phyloP scores from a whole-genome alignment of 768 basidiomycete genomes.

The Glaciozyma martinii region DNA sequence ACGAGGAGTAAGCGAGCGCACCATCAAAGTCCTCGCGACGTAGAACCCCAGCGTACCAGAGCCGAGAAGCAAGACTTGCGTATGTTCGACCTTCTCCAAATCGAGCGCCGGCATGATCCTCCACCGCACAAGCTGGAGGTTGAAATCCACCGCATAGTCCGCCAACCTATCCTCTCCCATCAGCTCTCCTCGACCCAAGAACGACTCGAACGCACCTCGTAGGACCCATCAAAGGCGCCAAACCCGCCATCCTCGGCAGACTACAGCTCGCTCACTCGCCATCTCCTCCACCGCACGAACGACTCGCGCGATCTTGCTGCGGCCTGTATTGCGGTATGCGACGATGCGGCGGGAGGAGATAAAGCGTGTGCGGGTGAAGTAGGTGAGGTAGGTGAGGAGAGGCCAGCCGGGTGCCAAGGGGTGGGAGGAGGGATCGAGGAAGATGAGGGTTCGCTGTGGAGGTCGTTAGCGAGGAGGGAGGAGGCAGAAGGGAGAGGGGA shows the following conservation, averaged over 20 bases:
- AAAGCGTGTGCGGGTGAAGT: constrained; percentile 48
- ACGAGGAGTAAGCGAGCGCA: constrained; percentile 37
- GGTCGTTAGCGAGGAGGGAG: background rate
- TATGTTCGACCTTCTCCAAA: constrained; percentile 71
- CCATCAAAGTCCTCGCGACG: constrained; percentile 85
- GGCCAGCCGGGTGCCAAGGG: constrained; percentile 78
- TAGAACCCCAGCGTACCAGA: constrained; percentile 97
- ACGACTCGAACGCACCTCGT: constrained; percentile 46
- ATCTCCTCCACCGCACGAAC: background rate
- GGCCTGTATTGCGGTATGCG: constrained; percentile 57
- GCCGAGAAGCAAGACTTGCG: constrained; percentile 76
- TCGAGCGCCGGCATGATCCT: constrained; percentile 81
- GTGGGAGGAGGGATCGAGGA: constrained; percentile 77
- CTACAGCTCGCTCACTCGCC: constrained; percentile 44
- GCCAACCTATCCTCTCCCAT: constrained; percentile 55
- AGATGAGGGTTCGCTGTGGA: constrained; percentile 50
- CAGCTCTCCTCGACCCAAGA: background rate
- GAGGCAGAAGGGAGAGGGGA: background rate
- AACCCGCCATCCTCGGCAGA: constrained; percentile 75
- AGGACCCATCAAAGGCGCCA: constrained; percentile 96
- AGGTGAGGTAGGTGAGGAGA: constrained; percentile 71
- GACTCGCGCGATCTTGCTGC: background rate
- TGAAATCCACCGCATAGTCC: constrained; percentile 94
- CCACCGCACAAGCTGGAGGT: constrained; percentile 97
- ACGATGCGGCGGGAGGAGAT: constrained; percentile 50